Percentiles rank a stretch among this genome's conserved stretches.
Conservation (phyloP, 176 grass and related monocot species). For the Musa itinerans region DNA sequence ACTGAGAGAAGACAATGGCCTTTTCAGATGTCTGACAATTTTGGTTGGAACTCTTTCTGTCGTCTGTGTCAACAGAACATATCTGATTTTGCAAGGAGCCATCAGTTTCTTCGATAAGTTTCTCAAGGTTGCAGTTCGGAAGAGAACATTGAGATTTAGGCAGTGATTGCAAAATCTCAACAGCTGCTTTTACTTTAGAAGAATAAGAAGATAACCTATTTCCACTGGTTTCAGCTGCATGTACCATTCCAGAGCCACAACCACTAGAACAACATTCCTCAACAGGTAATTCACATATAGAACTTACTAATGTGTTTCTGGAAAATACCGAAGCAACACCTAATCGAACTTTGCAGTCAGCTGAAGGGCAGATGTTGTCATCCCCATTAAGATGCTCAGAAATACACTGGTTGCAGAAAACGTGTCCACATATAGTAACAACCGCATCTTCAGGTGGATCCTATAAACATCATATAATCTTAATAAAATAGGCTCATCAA, state of each 20-base stretch:
- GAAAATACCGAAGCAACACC: conserved; percentile 68
- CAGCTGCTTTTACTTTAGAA: conserved; percentile 76
- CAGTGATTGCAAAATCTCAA: conserved; percentile 74
- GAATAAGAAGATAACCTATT: conserved; percentile 54
- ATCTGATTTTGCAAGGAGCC: background rate
- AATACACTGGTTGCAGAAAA: conserved; percentile 96
- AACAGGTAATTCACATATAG: conserved; percentile 37
- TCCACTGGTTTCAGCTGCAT: conserved; percentile 30
- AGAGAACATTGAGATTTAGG: conserved; percentile 38
- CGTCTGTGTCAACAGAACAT: conserved; percentile 12
- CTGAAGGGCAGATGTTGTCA: conserved; percentile 57
- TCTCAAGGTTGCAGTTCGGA: conserved; percentile 15
- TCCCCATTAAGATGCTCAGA: conserved; percentile 78
- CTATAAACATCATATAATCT: conserved; percentile 24
- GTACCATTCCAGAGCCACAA: conserved; percentile 36
- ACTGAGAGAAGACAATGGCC: conserved; percentile 96
- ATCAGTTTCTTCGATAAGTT: background rate
- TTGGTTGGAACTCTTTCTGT: conserved; percentile 26
- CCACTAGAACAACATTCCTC: conserved; percentile 29
- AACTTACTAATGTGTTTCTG: conserved; percentile 61
- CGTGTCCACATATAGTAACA: conserved; percentile 77
- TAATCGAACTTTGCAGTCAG: conserved; percentile 55
- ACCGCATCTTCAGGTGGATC: conserved; percentile 96
- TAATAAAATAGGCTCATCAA: background rate
- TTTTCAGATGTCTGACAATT: conserved; percentile 64